Evolutionary conservation across 169 alveolate genomes (phyloP), one percentile per base, ranked within the genome.

Genomic region (Plasmodium chabaudi): DNA sequence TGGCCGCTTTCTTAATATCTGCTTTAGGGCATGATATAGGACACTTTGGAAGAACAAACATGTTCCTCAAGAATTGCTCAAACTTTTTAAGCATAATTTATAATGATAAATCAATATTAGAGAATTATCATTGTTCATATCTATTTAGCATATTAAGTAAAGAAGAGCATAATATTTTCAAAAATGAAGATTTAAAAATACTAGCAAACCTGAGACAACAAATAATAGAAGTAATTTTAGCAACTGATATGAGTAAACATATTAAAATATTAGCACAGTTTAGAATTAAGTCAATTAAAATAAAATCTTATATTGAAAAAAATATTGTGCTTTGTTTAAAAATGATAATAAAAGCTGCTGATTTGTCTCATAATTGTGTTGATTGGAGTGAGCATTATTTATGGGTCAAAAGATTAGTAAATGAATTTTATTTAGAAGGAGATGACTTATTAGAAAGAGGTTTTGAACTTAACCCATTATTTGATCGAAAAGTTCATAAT

Each of bases 201-300:
- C 51, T 63, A 49, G 12, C 61, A 67, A 86, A 51, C 39, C 51
- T 88, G 75, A 79, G 97, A 64, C 96, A 96, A 92, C 94, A 96
- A 87, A 94, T 97, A 72, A 95, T 97, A 67, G 97, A 95, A 44
- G 87, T 96, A 92, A 97, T 98, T 39, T 70, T 98, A 42, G 98
- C 97, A 47, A 97, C 99, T 17, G 99, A 97, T 92, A 97, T 97
- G 98, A 96, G 95, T 65, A 94, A 93, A 53, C 99, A 97, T 82
- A 97, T 97, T 73, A 97, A 96, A 63, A 93, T 94, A 57, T 92
- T 97, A 68, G 95, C 98, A 61, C 92, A 93, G 55, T 97, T 96
- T 91, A 91, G 97, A 47, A 88, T 93, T 77, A 69, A 94, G 82
- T 75, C 61, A 39, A 87, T 86, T 87, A 53, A 93, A 92, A 89